phyloP scores from a whole-genome alignment of 495 filamentous ascomycete genomes.

The Neurospora tetraspora region DNA sequence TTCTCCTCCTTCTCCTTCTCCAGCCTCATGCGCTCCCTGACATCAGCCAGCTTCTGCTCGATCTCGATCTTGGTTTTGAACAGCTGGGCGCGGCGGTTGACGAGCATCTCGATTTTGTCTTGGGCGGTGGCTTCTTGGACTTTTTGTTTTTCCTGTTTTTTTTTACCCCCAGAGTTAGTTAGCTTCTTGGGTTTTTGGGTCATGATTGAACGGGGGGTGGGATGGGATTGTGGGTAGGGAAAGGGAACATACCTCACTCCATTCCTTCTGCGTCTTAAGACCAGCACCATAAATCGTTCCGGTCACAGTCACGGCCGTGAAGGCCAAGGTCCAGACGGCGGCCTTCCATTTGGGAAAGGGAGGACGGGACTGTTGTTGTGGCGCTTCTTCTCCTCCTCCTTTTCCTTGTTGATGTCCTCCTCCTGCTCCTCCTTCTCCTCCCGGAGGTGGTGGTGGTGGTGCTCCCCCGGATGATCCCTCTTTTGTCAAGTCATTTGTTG shows the following conservation, averaged over 20 bases:
- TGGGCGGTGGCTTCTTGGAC: constrained; percentile 20
- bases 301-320: constrained; percentile 38
- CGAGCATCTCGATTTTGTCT: constrained; percentile 27
- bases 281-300: constrained; percentile 48
- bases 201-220: background rate
- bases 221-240: background rate
- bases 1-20: background rate
- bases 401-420: background rate
- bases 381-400: background rate
- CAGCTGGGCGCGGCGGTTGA: constrained; percentile 23
- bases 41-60: constrained; percentile 25
- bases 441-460: background rate
- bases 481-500: background rate
- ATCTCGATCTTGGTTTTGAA: constrained; percentile 21
- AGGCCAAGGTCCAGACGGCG: constrained; percentile 33
- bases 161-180: background rate
- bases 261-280: constrained; percentile 44
- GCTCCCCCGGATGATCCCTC: background rate
- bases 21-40: constrained; percentile 21
- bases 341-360: constrained; percentile 19
- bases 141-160: constrained; percentile 24
- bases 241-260: constrained; percentile 13
- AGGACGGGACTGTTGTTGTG: constrained; percentile 4
- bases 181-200: background rate
- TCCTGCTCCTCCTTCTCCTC: background rate